Base-by-base conservation (phyloP, 2,329 filamentous ascomycete species). In the Hymenoscyphus albidus region DNA sequence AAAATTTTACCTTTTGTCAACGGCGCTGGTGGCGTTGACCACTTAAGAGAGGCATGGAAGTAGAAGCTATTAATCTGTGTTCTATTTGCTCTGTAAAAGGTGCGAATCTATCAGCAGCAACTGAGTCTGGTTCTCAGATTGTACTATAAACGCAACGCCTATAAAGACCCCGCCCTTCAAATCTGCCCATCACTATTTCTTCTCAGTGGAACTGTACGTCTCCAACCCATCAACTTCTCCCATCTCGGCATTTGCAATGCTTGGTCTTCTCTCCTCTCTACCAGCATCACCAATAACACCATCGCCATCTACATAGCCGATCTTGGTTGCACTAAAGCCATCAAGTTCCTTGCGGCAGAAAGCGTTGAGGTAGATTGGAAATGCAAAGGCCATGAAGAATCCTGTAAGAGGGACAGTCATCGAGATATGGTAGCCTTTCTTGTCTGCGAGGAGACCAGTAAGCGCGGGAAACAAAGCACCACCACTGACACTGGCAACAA, bases 401-500 rank as follows among this genome's bases (percentile, higher is more conserved):
- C 73, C 75, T 7, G 56, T 65, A 58, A 76, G 66, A 0, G 75
- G 74, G 2, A 77, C 74, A 44, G 64, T 68, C 75, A 77, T 77
- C 16, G 72, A 66, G 55, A 63, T 59, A 42, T 63, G 62, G 4
- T 63, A 63, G n/a, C 42, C 62, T 31, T 59, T 48, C 16, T 40
- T 54, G 16, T 63, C 62, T 7, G 62, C 62, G 3, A 59, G 62
- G 2, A 63, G 18, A 40, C 89, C 90, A 0, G 88, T 83, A 51
- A 93, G 78, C 0, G 90, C 87, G 0, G 91, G 90, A 7, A 93
- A 88, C 18, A 84, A 82, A 1, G 90, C 89, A 65, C 90, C 91
- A n/a, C 90, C 90, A 22, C 83, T 80, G 1, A 93, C 88, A 68
- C 88, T 88, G 0, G 81, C 88, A 1, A 92, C 83, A 64, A 91